phyloP scores from a whole-genome alignment of 164 flowering plant genomes.

The Stephania japonica region DNA sequence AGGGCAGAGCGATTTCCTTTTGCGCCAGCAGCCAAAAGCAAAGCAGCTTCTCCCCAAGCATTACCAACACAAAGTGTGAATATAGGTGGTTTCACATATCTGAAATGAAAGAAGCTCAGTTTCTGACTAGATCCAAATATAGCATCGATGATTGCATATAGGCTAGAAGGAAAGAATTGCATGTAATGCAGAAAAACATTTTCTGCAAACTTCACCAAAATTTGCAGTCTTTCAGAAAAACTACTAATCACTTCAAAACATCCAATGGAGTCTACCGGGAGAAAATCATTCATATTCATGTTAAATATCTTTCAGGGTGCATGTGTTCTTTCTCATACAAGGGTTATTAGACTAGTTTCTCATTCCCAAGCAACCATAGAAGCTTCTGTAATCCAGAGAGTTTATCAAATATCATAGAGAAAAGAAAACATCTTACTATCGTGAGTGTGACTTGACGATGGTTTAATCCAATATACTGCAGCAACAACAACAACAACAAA shows the following conservation, averaged over 20 bases:
- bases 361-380: neutral
- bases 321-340: neutral
- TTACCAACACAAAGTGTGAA: constrained; percentile 94
- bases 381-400: neutral
- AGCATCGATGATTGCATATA: neutral
- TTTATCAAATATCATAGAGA: neutral
- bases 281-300: neutral
- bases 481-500: no score
- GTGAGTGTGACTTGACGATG: neutral
- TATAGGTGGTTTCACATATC: constrained; percentile 76
- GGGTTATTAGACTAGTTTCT: neutral
- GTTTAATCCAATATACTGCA: neutral
- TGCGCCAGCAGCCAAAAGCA: constrained; percentile 93
- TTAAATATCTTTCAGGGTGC: neutral
- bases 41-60: constrained; percentile 99
- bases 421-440: neutral
- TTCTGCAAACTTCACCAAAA: neutral
- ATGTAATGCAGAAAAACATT: neutral
- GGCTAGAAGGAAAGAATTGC: neutral
- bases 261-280: neutral
- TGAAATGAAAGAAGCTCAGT: constrained; percentile 21
- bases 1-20: constrained; percentile 90
- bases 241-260: neutral
- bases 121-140: neutral
- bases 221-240: neutral